phyloP scores from a whole-genome alignment of 2,329 filamentous ascomycete species.

The Fusarium transvaalense region DNA sequence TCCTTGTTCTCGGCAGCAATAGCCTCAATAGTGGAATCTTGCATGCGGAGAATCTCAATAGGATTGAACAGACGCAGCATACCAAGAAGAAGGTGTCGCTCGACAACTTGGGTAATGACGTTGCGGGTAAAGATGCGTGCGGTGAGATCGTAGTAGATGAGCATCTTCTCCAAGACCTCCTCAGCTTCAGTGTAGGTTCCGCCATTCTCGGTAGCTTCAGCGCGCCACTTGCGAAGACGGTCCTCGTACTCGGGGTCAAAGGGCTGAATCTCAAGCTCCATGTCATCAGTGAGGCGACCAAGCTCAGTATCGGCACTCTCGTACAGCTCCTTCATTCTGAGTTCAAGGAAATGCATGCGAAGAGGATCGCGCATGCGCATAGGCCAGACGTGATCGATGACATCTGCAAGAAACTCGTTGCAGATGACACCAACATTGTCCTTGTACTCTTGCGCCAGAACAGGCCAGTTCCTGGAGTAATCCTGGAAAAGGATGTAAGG shows the following conservation, averaged over 20 bases:
- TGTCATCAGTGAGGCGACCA: conserved; percentile 60
- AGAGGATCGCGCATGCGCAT: conserved; percentile 65
- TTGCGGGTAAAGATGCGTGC: conserved; percentile 66
- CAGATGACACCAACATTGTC: conserved; percentile 67
- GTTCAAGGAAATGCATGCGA: conserved; percentile 62
- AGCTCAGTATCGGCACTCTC: conserved; percentile 62
- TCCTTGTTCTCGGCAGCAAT: conserved; percentile 67
- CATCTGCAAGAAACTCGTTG: conserved; percentile 65
- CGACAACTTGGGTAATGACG: conserved; percentile 65
- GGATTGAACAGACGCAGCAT: conserved; percentile 66
- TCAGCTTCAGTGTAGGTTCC: conserved; percentile 64
- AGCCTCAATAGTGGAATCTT: conserved; percentile 59
- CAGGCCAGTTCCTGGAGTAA: conserved; percentile 65
- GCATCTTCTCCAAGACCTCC: conserved; percentile 67
- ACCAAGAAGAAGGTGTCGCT: conserved; percentile 64
- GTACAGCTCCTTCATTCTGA: conserved; percentile 62
- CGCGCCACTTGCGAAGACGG: conserved; percentile 62
- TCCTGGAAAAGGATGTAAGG: conserved; percentile 68
- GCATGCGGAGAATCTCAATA: conserved; percentile 64
- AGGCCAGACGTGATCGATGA: conserved; percentile 65
- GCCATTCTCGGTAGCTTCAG: conserved; percentile 57
- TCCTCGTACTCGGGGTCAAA: conserved; percentile 68
- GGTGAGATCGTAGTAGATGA: conserved; percentile 67
- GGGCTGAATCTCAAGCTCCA: conserved; percentile 66
- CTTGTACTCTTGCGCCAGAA: conserved; percentile 66